Evolutionary conservation across 441 rosid genomes (phyloP).

Genomic region (Adansonia rubrostipa): DNA sequence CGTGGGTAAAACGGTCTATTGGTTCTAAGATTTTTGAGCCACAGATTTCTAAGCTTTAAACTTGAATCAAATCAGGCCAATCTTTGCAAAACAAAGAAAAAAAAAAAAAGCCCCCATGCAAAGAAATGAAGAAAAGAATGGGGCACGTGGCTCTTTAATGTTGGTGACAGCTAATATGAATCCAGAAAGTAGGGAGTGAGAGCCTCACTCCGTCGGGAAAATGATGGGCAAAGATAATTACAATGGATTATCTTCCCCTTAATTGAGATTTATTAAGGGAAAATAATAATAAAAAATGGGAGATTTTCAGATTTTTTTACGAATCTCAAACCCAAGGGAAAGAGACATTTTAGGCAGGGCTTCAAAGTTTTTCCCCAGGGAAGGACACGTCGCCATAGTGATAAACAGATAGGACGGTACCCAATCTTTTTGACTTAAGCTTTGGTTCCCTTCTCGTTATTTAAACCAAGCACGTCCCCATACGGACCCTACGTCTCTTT

Average conservation of each 20-base stretch:
- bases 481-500: constrained; percentile 33
- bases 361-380: not conserved
- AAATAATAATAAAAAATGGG: too few species aligned
- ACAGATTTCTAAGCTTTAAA: too few species aligned
- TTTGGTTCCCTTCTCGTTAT: constrained; percentile 41
- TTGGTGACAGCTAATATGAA: constrained; percentile 60
- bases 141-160: constrained; percentile 52
- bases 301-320: not conserved
- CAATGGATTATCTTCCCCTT: not conserved
- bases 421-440: constrained; percentile 68
- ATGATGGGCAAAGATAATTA: not conserved
- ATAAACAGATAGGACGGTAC: constrained; percentile 72
- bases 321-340: too few species aligned
- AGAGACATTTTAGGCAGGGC: too few species aligned
- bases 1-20: not conserved
- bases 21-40: not conserved
- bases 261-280: not conserved
- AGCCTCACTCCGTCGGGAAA: too few species aligned
- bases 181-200: constrained; percentile 22
- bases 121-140: not conserved
- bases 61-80: constrained; percentile 16
- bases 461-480: constrained; percentile 38
- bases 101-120: constrained; percentile 34
- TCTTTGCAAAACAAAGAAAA: too few species aligned
- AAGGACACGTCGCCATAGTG: constrained; percentile 64